phyloP scores from a whole-genome alignment of 2,329 filamentous ascomycete genomes.

The Sclerotinia glacialis region DNA sequence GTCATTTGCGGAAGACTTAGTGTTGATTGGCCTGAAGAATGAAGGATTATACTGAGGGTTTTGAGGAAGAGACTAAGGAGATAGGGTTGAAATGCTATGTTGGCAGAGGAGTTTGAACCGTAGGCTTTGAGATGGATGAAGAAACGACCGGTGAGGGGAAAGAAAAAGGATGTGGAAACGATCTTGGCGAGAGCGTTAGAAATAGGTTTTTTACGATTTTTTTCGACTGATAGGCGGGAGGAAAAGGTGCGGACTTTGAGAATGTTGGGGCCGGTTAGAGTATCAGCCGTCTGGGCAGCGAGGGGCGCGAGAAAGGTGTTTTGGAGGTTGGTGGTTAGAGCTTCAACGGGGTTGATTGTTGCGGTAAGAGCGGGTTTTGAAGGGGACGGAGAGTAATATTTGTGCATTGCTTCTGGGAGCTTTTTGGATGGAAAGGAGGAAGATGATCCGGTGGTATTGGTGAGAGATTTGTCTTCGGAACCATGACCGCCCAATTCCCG shows the following conservation, averaged over 20 bases:
- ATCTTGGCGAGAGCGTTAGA: slow-evolving; percentile 77
- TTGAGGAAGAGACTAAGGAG: slow-evolving; percentile 79
- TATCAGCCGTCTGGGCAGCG: slow-evolving; percentile 77
- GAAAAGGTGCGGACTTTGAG: slow-evolving; percentile 90
- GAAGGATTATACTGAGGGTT: slow-evolving; percentile 77
- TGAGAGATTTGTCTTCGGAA: slow-evolving; percentile 42
- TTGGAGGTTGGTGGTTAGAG: slow-evolving; percentile 65
- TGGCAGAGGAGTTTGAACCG: slow-evolving; percentile 45
- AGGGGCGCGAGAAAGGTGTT: slow-evolving; percentile 75
- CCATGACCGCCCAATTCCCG: slow-evolving; percentile 79
- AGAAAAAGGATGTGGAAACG: slow-evolving; percentile 77
- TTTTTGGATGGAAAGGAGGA: slow-evolving; percentile 73
- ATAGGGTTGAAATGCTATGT: slow-evolving; percentile 69
- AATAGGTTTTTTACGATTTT: slow-evolving; percentile 55
- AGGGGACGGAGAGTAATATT: slow-evolving; percentile 54
- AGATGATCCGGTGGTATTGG: slow-evolving; percentile 34
- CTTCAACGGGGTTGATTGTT: slow-evolving; percentile 50
- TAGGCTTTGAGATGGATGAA: slow-evolving; percentile 60
- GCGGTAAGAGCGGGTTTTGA: slow-evolving; percentile 2
- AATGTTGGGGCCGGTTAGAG: slow-evolving; percentile 72
- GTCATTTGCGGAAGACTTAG: slow-evolving; percentile 77
- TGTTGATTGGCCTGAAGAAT: slow-evolving; percentile 78
- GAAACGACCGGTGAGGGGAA: slow-evolving; percentile 78
- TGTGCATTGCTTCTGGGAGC: slow-evolving; percentile 71
- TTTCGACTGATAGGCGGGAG: slow-evolving; percentile 66